Base-by-base conservation (phyloP, 1,284 basidiomycete species). In the Porogramme epimiltina region DNA sequence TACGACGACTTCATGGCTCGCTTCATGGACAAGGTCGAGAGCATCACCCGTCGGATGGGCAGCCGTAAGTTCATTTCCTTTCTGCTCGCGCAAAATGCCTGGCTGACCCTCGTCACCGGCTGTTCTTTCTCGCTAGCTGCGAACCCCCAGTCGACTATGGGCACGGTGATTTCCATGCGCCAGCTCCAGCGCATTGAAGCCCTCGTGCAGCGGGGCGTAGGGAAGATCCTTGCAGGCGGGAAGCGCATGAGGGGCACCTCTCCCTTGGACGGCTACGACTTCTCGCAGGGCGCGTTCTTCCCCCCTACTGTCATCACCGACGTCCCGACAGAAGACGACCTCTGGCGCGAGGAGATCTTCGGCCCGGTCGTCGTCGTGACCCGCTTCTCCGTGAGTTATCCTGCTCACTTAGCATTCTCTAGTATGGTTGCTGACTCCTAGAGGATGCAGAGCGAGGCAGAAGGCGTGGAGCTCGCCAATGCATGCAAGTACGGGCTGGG, bases 341-440 rank as follows among this genome's bases (percentile, higher is more conserved):
- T 93, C 18, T 93, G 91, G 91, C 72, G 80, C 61, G 89, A 93
- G 67, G 91, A 93, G 65, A 74, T 91, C 15, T 91, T 92, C 62
- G 89, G 89, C 1, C 88, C 90, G 1, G 88, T 92, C 6, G 82
- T 91, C 2, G 81, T 89, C 4, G 76, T 86, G 42, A 83, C 78
- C 55, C 78, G 73, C 40, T 91, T 91, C 66, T 69, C 69, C 47
- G 88, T 89, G 45, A 56, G 78, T 61, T 16, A 39, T 13, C 59
- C n/a, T n/a, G n/a, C n/a, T n/a, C n/a, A n/a, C n/a, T n/a, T n/a
- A n/a, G n/a, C n/a, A n/a, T n/a, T n/a, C n/a, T n/a, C n/a, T n/a
- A n/a, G n/a, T n/a, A n/a, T n/a, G n/a, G n/a, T n/a, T n/a, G n/a
- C n/a, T n/a, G n/a, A 55, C 34, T 41, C 5, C 25, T n/a, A n/a